Evolutionary conservation across 371 early-diverging fungal genomes (phyloP).

Genomic region (Apophysomyces ossiformis): DNA sequence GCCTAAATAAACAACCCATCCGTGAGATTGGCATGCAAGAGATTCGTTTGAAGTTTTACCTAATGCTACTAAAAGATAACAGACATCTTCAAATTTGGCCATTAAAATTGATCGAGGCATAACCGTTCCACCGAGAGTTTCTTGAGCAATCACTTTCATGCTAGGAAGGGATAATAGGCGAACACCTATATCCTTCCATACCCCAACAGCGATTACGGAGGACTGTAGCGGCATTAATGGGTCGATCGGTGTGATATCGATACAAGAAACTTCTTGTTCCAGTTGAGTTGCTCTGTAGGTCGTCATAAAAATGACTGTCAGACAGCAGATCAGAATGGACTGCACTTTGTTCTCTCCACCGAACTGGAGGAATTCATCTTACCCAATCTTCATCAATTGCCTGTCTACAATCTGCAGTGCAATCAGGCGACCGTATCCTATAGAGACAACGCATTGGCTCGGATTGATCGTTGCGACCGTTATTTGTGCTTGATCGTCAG

Average conservation of each 20-base stretch:
- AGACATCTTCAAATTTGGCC: slow-evolving; percentile 70
- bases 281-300: slow-evolving; percentile 41
- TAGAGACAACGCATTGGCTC: slow-evolving; percentile 68
- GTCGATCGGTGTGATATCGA: slow-evolving; percentile 68
- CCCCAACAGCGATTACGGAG: slow-evolving; percentile 68
- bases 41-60: slow-evolving; percentile 44
- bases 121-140: slow-evolving; percentile 59
- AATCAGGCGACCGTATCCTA: slow-evolving; percentile 60
- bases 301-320: slow-evolving; percentile 12
- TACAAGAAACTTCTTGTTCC: slow-evolving; percentile 75
- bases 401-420: slow-evolving; percentile 60
- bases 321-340: slow-evolving; percentile 4
- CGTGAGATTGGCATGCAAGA: background rate
- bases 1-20: slow-evolving; percentile 36
- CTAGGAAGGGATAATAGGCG: slow-evolving; percentile 64
- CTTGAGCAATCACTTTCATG: slow-evolving; percentile 53
- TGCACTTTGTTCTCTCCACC: background rate
- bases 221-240: slow-evolving; percentile 30
- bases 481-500: slow-evolving; percentile 51
- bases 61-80: slow-evolving; percentile 80
- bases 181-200: slow-evolving; percentile 78
- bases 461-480: slow-evolving; percentile 66
- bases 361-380: slow-evolving; percentile 11
- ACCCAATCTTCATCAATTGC: slow-evolving; percentile 53
- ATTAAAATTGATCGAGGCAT: slow-evolving; percentile 84